These are phyloP conservation scores for Solanum peruvianum DNA, from an alignment of 257 asterid species.

Conservation along the genomic window DNA sequence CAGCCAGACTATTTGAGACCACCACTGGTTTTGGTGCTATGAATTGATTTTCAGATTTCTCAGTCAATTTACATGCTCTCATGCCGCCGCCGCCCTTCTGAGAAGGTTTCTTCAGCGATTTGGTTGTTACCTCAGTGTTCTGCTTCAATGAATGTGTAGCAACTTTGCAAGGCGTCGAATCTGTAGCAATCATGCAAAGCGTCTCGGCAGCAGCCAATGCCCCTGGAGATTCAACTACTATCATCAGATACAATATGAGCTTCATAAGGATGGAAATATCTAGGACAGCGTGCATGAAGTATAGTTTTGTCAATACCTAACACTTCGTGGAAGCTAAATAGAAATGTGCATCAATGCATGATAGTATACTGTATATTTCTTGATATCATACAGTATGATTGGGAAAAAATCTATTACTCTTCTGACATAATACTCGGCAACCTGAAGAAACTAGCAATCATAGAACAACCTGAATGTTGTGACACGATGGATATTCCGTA, in stretches of 20 bases:
- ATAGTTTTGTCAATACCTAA: neutral
- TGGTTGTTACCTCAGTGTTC: slow-evolving; percentile 14
- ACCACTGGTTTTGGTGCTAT: slow-evolving; percentile 25
- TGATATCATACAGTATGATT: neutral
- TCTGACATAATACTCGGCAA: neutral
- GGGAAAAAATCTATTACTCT: neutral
- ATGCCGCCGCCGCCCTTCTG: slow-evolving; percentile 10
- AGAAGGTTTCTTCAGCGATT: slow-evolving; percentile 33
- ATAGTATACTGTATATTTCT: neutral
- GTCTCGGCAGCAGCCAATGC: slow-evolving; percentile 66
- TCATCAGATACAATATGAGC: neutral
- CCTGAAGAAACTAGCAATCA: too few relatives aligned
- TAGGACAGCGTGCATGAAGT: neutral
- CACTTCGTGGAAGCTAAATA: neutral
- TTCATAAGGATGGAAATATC: neutral
- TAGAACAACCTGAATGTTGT: too few relatives aligned
- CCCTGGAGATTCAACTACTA: slow-evolving; percentile 40
- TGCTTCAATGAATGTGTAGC: slow-evolving; percentile 25
- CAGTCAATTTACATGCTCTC: slow-evolving; percentile 33
- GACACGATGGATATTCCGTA: neutral
- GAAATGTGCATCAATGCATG: neutral
- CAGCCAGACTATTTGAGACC: slow-evolving; percentile 16
- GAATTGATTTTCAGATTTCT: slow-evolving; percentile 30
- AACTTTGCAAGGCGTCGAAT: slow-evolving; percentile 43
- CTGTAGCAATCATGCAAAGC: slow-evolving; percentile 44